Percentiles rank a stretch among this genome's conserved stretches.
Conservation (phyloP, 2,329 filamentous ascomycete species). For the Phyllosticta citribraziliensis region DNA sequence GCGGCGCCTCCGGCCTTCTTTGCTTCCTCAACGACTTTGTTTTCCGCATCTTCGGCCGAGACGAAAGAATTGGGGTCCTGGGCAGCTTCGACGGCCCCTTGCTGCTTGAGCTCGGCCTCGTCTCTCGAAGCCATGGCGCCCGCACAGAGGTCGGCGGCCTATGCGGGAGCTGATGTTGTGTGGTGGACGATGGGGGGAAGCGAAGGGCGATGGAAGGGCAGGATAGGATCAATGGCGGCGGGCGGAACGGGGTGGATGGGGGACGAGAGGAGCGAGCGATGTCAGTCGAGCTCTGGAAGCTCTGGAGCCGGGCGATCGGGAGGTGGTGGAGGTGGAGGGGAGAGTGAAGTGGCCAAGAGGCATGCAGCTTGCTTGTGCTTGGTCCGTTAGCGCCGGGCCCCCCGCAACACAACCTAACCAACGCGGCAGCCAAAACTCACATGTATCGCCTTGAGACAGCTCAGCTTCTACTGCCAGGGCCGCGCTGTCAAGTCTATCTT, state of each 20-base stretch:
- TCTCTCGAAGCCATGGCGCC: constrained; percentile 5
- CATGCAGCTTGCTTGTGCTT: not conserved
- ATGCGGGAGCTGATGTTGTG: not conserved
- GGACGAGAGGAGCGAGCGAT: not conserved
- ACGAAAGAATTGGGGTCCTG: constrained; percentile 59
- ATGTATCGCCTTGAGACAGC: not conserved
- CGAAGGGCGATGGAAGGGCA: not conserved
- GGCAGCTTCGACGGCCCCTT: constrained; percentile 70
- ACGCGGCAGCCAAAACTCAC: not conserved
- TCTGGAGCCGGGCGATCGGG: not conserved
- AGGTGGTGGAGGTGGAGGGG: not conserved
- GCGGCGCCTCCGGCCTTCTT: constrained; percentile 68
- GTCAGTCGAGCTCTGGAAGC: not conserved
- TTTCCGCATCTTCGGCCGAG: constrained; percentile 61
- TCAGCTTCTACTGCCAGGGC: not conserved
- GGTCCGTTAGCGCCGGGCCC: not conserved
- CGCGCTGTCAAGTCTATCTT: not conserved
- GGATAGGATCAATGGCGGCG: not conserved
- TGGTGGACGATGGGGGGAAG: not conserved
- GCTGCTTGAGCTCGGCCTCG: constrained; percentile 62
- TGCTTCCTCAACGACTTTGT: constrained; percentile 66
- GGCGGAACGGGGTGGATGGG: not conserved
- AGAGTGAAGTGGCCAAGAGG: not conserved
- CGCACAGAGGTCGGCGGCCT: not conserved
- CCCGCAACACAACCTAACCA: not conserved